A percentile compares a stretch with the other conserved stretches of the same genome.
Conservation (phyloP, 2,329 filamentous ascomycete species). For the Xylaria sp. region DNA sequence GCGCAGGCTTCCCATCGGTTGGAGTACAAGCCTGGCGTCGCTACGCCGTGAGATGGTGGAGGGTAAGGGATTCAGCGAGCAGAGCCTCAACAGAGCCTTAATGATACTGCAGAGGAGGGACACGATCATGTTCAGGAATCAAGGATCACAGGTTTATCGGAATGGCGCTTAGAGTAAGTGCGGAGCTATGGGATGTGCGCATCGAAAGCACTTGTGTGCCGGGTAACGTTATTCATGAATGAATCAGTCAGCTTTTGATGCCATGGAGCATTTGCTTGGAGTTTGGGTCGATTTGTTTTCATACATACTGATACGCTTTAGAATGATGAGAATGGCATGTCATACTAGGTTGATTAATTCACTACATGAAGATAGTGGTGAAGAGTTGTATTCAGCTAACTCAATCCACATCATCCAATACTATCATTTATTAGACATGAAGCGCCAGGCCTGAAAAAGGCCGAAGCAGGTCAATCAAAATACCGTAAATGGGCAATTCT, state of each 20-base stretch:
- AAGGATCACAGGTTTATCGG: constrained; percentile 73
- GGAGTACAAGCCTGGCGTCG: constrained; percentile 89
- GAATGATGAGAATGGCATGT: constrained; percentile 14
- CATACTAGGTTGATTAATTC: not conserved
- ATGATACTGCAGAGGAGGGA: constrained; percentile 87
- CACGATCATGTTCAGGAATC: constrained; percentile 80
- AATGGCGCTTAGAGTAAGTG: constrained; percentile 62
- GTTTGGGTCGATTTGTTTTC: constrained; percentile 25
- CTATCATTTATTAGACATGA: too few species aligned
- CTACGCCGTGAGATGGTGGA: constrained; percentile 91
- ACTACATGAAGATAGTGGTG: not conserved
- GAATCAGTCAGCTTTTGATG: constrained; percentile 2
- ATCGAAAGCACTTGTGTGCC: not conserved
- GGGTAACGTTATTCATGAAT: constrained; percentile 12
- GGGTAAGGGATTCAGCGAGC: constrained; percentile 86
- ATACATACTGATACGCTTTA: not conserved
- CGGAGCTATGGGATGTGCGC: not conserved
- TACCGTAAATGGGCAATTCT: not conserved
- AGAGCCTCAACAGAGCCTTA: constrained; percentile 81
- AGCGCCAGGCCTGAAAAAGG: too few species aligned
- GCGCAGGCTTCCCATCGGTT: constrained; percentile 87
- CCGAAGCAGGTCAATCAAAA: not conserved
- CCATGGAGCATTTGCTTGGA: constrained; percentile 19
- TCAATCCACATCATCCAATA: too few species aligned
- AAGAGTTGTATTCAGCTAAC: too few species aligned